Percentiles rank a stretch among this genome's conserved stretches.
phyloP scores from a whole-genome alignment of 73 alveolate genomes.

The Diophrys sp. region DNA sequence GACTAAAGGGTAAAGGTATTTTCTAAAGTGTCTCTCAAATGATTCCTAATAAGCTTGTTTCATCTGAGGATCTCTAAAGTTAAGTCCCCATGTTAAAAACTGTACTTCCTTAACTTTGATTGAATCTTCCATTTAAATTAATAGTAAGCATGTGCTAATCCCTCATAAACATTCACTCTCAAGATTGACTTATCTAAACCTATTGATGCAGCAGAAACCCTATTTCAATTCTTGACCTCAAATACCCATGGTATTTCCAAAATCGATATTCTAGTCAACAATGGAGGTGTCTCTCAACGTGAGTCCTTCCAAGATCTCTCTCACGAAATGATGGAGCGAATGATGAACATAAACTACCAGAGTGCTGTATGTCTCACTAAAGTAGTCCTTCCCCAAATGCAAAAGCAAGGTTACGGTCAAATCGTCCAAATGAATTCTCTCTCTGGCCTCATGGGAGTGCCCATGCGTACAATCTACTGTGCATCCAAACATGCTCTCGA shows the following conservation, averaged over 20 bases:
- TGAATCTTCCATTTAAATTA: too few species aligned
- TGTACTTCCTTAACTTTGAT: too few species aligned
- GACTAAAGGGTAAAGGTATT: too few species aligned
- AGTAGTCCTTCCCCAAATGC: slow-evolving; percentile 36
- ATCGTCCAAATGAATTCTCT: slow-evolving; percentile 51
- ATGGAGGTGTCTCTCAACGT: slow-evolving; percentile 59
- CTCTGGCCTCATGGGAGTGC: slow-evolving; percentile 53
- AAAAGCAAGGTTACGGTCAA: slow-evolving; percentile 24
- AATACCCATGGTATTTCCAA: background rate
- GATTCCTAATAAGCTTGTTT: too few species aligned
- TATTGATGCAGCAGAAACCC: slow-evolving; percentile 15
- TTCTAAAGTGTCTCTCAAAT: too few species aligned
- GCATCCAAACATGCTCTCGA: slow-evolving; percentile 58
- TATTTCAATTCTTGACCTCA: slow-evolving; percentile 1
- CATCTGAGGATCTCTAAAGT: too few species aligned
- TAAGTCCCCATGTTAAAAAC: too few species aligned
- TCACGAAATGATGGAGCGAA: slow-evolving; percentile 18
- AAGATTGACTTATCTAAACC: slow-evolving; percentile 49
- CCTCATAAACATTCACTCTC: too few species aligned
- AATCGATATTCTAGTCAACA: slow-evolving; percentile 50
- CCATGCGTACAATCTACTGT: slow-evolving; percentile 62
- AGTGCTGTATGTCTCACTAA: slow-evolving; percentile 41
- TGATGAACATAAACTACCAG: slow-evolving; percentile 55
- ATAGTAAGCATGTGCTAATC: too few species aligned
- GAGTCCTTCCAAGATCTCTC: slow-evolving; percentile 45